A percentile compares a stretch with the other conserved stretches of the same genome.
These are phyloP conservation scores for Wickerhamiella azyma DNA, from an alignment of 805 yeast species.

Conservation along the genomic window DNA sequence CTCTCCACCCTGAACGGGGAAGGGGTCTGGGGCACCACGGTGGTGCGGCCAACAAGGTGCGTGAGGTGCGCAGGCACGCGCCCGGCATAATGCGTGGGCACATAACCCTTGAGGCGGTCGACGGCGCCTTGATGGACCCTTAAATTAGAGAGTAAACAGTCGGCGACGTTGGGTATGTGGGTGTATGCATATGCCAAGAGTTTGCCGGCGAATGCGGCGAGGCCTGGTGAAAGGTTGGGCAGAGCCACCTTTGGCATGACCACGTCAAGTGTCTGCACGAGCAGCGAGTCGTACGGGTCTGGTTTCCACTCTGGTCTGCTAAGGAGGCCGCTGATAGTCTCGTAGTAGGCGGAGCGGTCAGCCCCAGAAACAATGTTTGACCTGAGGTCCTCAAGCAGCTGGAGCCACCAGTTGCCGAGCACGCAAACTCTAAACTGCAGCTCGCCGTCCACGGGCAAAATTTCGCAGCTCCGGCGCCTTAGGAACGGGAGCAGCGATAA, in stretches of 20 bases:
- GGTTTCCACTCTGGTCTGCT: conserved; percentile 28
- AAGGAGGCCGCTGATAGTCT: conserved; percentile 28
- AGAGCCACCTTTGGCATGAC: conserved; percentile 36
- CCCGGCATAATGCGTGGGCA: not conserved
- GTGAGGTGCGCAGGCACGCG: conserved; percentile 21
- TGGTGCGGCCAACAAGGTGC: conserved; percentile 17
- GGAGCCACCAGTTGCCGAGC: conserved; percentile 29
- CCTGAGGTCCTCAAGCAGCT: conserved; percentile 23
- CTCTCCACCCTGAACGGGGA: conserved; percentile 17
- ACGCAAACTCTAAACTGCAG: conserved; percentile 19
- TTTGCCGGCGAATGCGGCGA: conserved; percentile 57
- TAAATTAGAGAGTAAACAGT: conserved; percentile 27
- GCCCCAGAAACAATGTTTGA: conserved; percentile 22
- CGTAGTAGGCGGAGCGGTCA: conserved; percentile 29
- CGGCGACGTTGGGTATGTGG: conserved; percentile 40
- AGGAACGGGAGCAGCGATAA: conserved; percentile 31
- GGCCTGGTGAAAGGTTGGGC: conserved; percentile 41
- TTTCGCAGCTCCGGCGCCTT: conserved; percentile 20
- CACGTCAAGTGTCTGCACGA: conserved; percentile 41
- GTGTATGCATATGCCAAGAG: conserved; percentile 51
- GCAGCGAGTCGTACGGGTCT: conserved; percentile 17
- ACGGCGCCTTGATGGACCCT: conserved; percentile 20
- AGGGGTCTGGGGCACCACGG: conserved; percentile 7
- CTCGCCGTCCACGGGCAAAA: conserved; percentile 15
- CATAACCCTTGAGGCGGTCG: conserved; percentile 16